A percentile compares a stretch with the other conserved stretches of the same genome.
Evolutionary conservation across 2,329 filamentous ascomycete genomes (phyloP).

Genomic region (Verticillium albo-atrum): DNA sequence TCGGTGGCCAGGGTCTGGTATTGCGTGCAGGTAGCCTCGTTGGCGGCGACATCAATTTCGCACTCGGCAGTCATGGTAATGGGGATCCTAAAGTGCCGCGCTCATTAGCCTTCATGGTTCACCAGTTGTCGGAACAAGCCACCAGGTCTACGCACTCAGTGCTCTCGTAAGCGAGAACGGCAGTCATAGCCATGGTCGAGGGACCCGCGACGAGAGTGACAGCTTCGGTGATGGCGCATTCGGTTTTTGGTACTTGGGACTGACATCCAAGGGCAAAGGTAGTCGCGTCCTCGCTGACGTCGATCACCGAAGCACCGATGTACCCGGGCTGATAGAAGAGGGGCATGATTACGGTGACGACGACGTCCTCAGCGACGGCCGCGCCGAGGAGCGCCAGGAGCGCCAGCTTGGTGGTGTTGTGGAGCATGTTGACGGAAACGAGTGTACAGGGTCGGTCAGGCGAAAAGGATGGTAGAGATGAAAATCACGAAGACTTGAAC

Average conservation of each 20-base stretch:
- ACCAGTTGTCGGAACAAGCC: neutral
- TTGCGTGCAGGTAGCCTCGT: constrained; percentile 16
- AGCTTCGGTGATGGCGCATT: constrained; percentile 18
- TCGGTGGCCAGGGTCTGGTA: constrained; percentile 1
- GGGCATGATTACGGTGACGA: constrained; percentile 21
- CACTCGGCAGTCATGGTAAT: constrained; percentile 12
- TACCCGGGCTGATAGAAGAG: constrained; percentile 13
- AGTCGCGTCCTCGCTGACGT: constrained; percentile 19
- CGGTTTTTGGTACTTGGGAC: constrained; percentile 7
- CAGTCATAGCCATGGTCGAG: constrained; percentile 17
- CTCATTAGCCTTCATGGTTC: neutral
- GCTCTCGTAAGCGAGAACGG: neutral
- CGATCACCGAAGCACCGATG: constrained; percentile 24
- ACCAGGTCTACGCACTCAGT: neutral
- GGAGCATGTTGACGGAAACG: neutral
- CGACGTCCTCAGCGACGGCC: constrained; percentile 20
- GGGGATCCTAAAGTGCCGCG: neutral
- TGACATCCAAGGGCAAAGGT: constrained; percentile 24
- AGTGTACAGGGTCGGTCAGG: neutral
- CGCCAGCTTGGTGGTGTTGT: neutral
- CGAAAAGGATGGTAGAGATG: neutral
- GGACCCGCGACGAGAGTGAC: constrained; percentile 22
- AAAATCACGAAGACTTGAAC: neutral
- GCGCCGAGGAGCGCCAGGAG: constrained; percentile 1
- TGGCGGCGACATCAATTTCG: constrained; percentile 16